Base-by-base conservation (phyloP, 768 basidiomycete genomes). In the Macrolepiota dolichaula region DNA sequence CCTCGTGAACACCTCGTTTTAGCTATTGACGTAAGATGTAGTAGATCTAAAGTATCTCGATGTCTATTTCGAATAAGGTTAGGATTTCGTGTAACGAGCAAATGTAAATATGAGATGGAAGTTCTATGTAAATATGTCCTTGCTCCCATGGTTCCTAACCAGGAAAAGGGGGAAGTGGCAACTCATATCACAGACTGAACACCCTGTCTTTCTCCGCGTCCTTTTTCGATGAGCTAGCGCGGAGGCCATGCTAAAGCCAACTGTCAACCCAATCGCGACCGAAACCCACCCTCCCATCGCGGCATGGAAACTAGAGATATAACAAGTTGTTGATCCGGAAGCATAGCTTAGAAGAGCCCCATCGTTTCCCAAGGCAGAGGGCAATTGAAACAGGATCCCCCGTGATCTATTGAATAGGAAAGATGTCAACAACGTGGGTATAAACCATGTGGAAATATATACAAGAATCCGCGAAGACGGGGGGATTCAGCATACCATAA, bases 321-420 rank as follows among this genome's bases (percentile, higher is more conserved):
- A 92, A 2, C 86, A 81, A 0, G 75, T 71, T 3, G 80, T 73
- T 35, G 79, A 77, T 13, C 85, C 86, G 5, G 79, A 72, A 11
- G 84, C 87, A 67, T 87, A 92, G 62, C 82, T 84, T 63, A 95
- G 80, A 6, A 94, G 82, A n/a, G n/a, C n/a, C 32, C 92, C 92
- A 11, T 90, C 91, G 47, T 85, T 90, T 7, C 87, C 85, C 11
- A 94, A 80, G 40, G 92, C 92, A 7, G 89, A 90, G 0, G 92
- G 92, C 1, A 94, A 80, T 73, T 94, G 93, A 76, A 94, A 90
- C 15, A 94, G 78, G 51, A 94, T 89, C 24, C 89, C 89, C 91
- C 0, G 88, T 90, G 64, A 91, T 87, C 76, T 79, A 58, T 24
- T 56, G 27, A 44, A 42, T 42, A 55, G 75, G 75, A 53, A 36